Conservation (phyloP, 805 yeast genomes). For the Wickerhamiella alocasiicola region DNA sequence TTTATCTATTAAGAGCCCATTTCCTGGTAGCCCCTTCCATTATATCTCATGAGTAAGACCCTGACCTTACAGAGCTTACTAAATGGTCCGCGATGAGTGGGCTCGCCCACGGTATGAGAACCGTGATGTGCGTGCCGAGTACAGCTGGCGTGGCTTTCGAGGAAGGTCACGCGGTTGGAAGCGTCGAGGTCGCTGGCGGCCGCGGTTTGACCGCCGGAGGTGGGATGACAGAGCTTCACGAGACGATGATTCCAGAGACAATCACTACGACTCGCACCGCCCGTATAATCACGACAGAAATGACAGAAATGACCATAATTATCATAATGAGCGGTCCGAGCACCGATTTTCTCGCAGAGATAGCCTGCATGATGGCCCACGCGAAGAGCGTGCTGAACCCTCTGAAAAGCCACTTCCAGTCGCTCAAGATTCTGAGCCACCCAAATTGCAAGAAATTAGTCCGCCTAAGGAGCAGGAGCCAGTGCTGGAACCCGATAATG, state of each 20-base stretch:
- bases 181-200: slow-evolving; percentile 9
- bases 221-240: slow-evolving; percentile 1
- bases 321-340: not conserved
- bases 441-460: too few relatives aligned
- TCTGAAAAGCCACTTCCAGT: not conserved
- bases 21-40: too few relatives aligned
- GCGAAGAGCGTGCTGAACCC: not conserved
- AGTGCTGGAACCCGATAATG: not conserved
- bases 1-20: not conserved
- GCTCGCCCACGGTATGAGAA: slow-evolving; percentile 8
- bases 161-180: slow-evolving; percentile 10
- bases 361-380: not conserved
- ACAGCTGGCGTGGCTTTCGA: slow-evolving; percentile 8
- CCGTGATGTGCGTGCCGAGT: slow-evolving; percentile 10
- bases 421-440: not conserved
- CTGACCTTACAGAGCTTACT: too few relatives aligned
- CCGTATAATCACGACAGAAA: not conserved
- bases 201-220: slow-evolving; percentile 4
- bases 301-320: not conserved
- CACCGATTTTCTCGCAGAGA: not conserved
- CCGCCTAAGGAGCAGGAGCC: not conserved
- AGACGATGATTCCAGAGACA: not conserved
- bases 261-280: not conserved
- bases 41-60: too few relatives aligned
- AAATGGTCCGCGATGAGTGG: slow-evolving; percentile 9